Percentiles rank a stretch among this genome's conserved stretches.
These are phyloP conservation scores for Rhypophila decipiens DNA, from an alignment of 495 filamentous ascomycete genomes.

Conservation along the genomic window DNA sequence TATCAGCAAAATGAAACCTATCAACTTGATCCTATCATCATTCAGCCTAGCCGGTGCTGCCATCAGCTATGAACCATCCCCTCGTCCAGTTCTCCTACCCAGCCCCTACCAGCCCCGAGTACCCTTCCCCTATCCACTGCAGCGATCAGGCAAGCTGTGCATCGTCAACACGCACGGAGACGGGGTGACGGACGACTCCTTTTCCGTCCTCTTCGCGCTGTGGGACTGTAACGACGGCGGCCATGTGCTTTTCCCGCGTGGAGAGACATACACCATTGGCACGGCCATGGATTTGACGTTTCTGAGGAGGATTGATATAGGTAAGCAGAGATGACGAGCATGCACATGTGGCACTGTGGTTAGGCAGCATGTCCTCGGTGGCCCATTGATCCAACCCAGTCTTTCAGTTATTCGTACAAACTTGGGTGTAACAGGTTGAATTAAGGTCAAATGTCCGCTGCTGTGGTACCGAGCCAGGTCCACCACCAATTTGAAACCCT, in stretches of 20 bases:
- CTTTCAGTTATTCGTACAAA: no score
- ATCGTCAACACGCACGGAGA: slow-evolving; percentile 29
- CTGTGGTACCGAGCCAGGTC: no score
- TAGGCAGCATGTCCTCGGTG: no score
- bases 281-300: slow-evolving; percentile 61
- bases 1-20: background rate
- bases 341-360: no score
- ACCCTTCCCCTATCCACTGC: slow-evolving; percentile 17
- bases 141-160: slow-evolving; percentile 18
- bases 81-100: slow-evolving; percentile 17
- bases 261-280: slow-evolving; percentile 52
- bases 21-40: background rate
- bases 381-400: no score
- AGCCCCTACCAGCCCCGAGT: slow-evolving; percentile 20
- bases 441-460: no score
- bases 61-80: slow-evolving; percentile 8
- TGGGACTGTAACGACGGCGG: slow-evolving; percentile 62
- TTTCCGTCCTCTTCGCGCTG: slow-evolving; percentile 47
- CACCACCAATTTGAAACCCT: no score
- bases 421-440: no score
- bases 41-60: background rate
- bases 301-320: slow-evolving; percentile 56
- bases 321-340: no score
- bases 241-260: slow-evolving; percentile 52
- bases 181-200: slow-evolving; percentile 52